A percentile compares a stretch with the other conserved stretches of the same genome.
phyloP scores from a whole-genome alignment of 2,329 filamentous ascomycete species.

The Fusarium phyllophilum region DNA sequence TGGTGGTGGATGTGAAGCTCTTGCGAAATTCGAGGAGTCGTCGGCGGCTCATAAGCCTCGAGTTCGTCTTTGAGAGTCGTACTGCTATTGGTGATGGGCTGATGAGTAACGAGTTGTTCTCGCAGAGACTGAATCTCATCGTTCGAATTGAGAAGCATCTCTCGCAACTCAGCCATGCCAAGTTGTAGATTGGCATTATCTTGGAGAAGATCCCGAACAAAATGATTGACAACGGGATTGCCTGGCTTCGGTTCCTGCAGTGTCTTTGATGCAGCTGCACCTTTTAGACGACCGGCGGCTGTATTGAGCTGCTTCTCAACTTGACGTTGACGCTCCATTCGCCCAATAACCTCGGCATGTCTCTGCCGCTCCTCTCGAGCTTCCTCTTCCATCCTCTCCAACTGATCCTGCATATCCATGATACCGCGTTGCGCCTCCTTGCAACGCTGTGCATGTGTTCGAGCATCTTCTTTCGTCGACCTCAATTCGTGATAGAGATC shows the following conservation, averaged over 20 bases:
- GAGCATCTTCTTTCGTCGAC: constrained; percentile 77
- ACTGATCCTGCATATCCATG: constrained; percentile 81
- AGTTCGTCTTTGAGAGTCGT: constrained; percentile 78
- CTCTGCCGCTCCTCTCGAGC: constrained; percentile 81
- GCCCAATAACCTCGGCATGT: constrained; percentile 81
- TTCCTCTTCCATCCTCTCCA: constrained; percentile 89
- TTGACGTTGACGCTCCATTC: constrained; percentile 84
- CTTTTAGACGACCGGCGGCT: constrained; percentile 82
- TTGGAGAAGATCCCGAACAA: constrained; percentile 93
- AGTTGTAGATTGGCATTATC: constrained; percentile 95
- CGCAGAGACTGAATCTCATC: constrained; percentile 90
- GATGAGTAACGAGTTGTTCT: constrained; percentile 83
- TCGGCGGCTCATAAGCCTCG: constrained; percentile 56
- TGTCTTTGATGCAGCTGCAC: constrained; percentile 77
- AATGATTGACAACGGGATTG: constrained; percentile 86
- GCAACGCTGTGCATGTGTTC: constrained; percentile 83
- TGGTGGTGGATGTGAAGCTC: constrained; percentile 95
- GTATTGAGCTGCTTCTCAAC: constrained; percentile 85
- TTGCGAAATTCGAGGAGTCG: constrained; percentile 60
- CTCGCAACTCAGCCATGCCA: constrained; percentile 88
- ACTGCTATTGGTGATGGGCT: constrained; percentile 65
- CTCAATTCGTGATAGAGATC: constrained; percentile 74
- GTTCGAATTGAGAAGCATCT: constrained; percentile 91
- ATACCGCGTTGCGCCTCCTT: constrained; percentile 84
- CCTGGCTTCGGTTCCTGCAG: constrained; percentile 67